phyloP scores from a whole-genome alignment of 495 filamentous ascomycete genomes.

The Hypoxylon trugodes region DNA sequence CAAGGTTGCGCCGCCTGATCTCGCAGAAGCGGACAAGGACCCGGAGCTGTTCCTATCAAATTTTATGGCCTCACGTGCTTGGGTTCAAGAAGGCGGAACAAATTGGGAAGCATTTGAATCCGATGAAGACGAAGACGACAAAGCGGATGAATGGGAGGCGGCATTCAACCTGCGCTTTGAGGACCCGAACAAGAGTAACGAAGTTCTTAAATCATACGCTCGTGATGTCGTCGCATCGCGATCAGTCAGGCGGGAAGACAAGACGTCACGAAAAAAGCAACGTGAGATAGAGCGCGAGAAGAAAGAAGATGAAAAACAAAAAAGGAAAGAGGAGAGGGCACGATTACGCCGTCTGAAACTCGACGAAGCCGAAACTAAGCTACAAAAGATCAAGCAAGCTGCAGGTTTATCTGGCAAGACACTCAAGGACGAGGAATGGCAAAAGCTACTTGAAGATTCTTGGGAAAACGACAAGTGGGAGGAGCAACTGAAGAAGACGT shows the following conservation, averaged over 20 bases:
- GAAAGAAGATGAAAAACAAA: conserved; percentile 78
- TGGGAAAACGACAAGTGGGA: conserved; percentile 92
- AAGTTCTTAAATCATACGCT: conserved; percentile 83
- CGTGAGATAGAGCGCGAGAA: conserved; percentile 78
- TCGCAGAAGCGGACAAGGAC: conserved; percentile 85
- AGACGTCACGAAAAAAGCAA: conserved; percentile 74
- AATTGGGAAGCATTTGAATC: conserved; percentile 84
- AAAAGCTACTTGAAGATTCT: conserved; percentile 79
- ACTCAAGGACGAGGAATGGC: conserved; percentile 79
- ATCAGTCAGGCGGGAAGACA: conserved; percentile 84
- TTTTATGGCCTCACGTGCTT: conserved; percentile 88
- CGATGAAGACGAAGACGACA: conserved; percentile 84
- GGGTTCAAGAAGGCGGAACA: conserved; percentile 70
- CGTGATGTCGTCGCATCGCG: conserved; percentile 81
- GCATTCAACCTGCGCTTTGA: conserved; percentile 99
- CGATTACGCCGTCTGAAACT: conserved; percentile 85
- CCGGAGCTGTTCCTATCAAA: conserved; percentile 90
- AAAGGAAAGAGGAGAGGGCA: conserved; percentile 81
- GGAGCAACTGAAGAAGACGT: conserved; percentile 82
- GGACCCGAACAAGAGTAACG: conserved; percentile 83
- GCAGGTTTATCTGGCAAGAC: conserved; percentile 77
- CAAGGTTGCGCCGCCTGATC: conserved; percentile 65
- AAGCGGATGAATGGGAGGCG: conserved; percentile 85
- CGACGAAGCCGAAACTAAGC: conserved; percentile 83
- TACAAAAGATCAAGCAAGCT: conserved; percentile 83